Conservation (phyloP, 805 yeast genomes). For the Yamadazyma nakazawae region DNA sequence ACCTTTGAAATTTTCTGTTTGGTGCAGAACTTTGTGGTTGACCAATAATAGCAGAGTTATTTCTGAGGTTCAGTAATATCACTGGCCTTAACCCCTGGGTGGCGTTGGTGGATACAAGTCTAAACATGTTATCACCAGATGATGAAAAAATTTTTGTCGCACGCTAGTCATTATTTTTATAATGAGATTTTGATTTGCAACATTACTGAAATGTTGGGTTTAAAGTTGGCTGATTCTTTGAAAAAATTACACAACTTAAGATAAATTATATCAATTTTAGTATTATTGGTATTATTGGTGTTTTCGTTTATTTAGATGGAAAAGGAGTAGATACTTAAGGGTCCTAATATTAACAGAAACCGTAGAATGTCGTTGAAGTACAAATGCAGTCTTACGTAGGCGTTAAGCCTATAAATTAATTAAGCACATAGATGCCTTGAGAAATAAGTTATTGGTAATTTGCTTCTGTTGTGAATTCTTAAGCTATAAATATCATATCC, state of each 20-base stretch:
- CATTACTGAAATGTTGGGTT: not conserved
- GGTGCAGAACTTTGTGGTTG: constrained; percentile 8
- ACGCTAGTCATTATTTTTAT: not conserved
- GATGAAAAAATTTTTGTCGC: not conserved
- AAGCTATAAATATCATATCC: too few species aligned
- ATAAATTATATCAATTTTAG: not conserved
- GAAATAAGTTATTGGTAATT: too few species aligned
- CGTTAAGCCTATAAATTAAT: too few species aligned
- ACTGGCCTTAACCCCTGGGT: constrained; percentile 35
- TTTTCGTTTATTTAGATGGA: too few species aligned
- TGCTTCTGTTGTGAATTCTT: too few species aligned
- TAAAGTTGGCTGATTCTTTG: not conserved
- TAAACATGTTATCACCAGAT: constrained; percentile 25
- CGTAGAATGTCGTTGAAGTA: too few species aligned
- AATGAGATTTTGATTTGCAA: not conserved
- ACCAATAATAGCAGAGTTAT: constrained; percentile 17
- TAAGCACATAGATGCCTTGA: too few species aligned
- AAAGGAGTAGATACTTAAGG: too few species aligned
- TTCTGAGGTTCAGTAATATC: constrained; percentile 35
- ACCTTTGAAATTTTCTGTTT: constrained; percentile 16
- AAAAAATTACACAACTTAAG: not conserved
- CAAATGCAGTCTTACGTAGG: too few species aligned
- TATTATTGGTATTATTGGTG: too few species aligned
- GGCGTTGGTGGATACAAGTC: constrained; percentile 37
- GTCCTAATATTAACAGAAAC: too few species aligned